phyloP scores from a whole-genome alignment of 306 rosid species.

The Hippophae tibetana region DNA sequence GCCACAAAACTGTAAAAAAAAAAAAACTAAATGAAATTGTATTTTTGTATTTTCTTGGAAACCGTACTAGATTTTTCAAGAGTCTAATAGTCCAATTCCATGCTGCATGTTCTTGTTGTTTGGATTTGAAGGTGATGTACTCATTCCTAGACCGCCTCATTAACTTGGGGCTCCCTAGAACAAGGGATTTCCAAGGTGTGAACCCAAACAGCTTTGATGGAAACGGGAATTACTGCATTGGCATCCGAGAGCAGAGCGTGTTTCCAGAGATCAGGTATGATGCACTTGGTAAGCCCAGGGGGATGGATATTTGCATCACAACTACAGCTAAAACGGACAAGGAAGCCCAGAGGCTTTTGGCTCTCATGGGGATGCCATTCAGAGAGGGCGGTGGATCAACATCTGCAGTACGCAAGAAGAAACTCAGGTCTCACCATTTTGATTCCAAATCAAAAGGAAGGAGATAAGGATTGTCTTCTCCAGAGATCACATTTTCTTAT shows the following conservation, averaged over 20 bases:
- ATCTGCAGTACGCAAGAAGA: constrained; percentile 48
- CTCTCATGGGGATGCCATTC: constrained; percentile 96
- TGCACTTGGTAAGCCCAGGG: constrained; percentile 60
- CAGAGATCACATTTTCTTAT: constrained; percentile 16
- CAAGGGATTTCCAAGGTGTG: constrained; percentile 94
- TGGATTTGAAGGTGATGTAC: constrained; percentile 54
- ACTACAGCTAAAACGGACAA: constrained; percentile 75
- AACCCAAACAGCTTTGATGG: constrained; percentile 80
- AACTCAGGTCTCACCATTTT: constrained; percentile 85
- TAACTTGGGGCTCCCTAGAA: constrained; percentile 86
- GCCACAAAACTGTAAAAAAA: too few species aligned
- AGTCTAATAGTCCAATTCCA: neutral
- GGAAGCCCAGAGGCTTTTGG: constrained; percentile 63
- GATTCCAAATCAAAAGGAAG: constrained; percentile 51
- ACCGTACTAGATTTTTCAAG: neutral
- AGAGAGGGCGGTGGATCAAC: constrained; percentile 53
- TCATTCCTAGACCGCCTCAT: constrained; percentile 76
- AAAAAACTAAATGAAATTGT: neutral
- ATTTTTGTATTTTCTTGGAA: neutral
- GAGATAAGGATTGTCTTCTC: constrained; percentile 29
- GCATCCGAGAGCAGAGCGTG: constrained; percentile 70
- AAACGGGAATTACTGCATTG: constrained; percentile 63
- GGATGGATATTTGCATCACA: constrained; percentile 84
- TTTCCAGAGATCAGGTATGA: constrained; percentile 76
- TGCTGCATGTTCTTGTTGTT: constrained; percentile 6